Evolutionary conservation across 2,329 filamentous ascomycete species (phyloP), one percentile per base, ranked within the genome.

Genomic region (Penicillium vulpinum): DNA sequence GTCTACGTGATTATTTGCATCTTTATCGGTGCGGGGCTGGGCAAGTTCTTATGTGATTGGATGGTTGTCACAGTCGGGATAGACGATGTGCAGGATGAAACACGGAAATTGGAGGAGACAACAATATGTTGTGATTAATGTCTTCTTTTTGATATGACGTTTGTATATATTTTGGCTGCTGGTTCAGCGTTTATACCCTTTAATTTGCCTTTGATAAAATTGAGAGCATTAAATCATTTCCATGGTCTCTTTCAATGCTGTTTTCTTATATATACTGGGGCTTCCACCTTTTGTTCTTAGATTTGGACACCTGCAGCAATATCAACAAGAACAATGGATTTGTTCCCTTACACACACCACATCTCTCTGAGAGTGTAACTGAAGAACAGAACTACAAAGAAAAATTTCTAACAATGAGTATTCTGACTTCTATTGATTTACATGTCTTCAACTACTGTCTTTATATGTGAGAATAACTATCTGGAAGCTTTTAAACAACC

Each of bases 1-100:
- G 61, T 60, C 0, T 63, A 63, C 45, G 61, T 63, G 48, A 63
- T 63, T 22, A 62, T 63, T 31, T 63, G 61, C 36, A 63, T 63
- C 29, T 63, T 60, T n/a, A 60, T 63, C 7, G 61, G 61, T 2
- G 57, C 61, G 2, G 62, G 62, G 0, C 39, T 64, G 15, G 62
- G 62, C 18, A 64, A 64, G 35, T 64, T 64, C 52, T 43, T 64
- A 3, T 64, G 61, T 50, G 62, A 64, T 59, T 64, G 62, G 62
- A 64, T 62, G 62, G 62, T 64, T 2, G 62, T 64, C 11, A 57
- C 51, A 0, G 52, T 63, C 29, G 58, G 57, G 15, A 28, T 61
- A 6, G 59, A 64, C 36, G 54, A 51, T 9, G 28, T 51, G 28
- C 51, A 45, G 11, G 54, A 51, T 4, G 48, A 62, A 7, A 46